Evolutionary conservation across 768 basidiomycete genomes (phyloP).

Genomic region (Lactarius hengduanensis): DNA sequence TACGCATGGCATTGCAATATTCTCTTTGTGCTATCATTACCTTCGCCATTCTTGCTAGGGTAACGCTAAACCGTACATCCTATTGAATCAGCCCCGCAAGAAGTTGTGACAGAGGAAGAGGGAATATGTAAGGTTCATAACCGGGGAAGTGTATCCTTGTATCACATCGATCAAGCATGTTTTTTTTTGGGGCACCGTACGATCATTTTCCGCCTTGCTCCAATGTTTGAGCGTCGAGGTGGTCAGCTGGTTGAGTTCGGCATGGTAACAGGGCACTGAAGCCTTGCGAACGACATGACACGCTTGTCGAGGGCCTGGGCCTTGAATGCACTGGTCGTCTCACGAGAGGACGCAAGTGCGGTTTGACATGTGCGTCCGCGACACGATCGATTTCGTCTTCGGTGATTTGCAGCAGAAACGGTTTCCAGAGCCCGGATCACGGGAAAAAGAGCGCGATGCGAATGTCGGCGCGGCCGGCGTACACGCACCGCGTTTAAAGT

Average conservation of each 20-base stretch:
- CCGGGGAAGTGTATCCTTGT: conserved; percentile 10
- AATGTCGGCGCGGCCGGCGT: conserved; percentile 38
- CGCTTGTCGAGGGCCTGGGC: conserved; percentile 34
- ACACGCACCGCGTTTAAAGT: conserved; percentile 38
- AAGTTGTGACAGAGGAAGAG: neutral
- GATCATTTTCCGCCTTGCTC: neutral
- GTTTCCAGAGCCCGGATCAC: conserved; percentile 38
- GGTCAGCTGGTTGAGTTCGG: neutral
- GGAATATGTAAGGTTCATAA: neutral
- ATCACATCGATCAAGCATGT: conserved; percentile 14
- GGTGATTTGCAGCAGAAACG: conserved; percentile 42
- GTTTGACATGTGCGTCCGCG: conserved; percentile 38
- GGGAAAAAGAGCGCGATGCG: conserved; percentile 42
- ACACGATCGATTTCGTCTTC: conserved; percentile 37
- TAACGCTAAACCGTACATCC: conserved; percentile 4
- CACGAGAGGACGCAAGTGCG: conserved; percentile 41
- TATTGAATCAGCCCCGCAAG: neutral
- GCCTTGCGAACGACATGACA: conserved; percentile 8
- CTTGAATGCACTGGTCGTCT: conserved; percentile 38
- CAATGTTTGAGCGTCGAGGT: neutral
- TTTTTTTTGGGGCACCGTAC: neutral
- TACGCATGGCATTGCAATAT: conserved; percentile 20
- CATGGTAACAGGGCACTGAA: neutral
- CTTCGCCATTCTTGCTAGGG: no score
- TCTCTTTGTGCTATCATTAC: no score